These are phyloP conservation scores for Dimargaris cristalligena DNA, from an alignment of 192 early-diverging fungal species.

Conservation along the genomic window DNA sequence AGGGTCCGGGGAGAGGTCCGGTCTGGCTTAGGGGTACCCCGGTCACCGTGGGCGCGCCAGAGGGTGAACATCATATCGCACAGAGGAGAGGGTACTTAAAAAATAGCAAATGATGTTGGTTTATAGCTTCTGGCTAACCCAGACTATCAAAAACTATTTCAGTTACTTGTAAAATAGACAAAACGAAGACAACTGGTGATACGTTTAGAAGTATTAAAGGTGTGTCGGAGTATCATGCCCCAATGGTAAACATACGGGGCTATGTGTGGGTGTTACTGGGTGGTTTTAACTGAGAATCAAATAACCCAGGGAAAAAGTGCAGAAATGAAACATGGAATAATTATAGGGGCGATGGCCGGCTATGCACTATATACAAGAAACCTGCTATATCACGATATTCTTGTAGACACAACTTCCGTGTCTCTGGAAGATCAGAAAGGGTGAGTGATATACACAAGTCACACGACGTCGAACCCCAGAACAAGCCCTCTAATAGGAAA, in stretches of 20 bases:
- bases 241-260: not conserved
- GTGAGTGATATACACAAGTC: no score
- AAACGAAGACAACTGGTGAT: not conserved
- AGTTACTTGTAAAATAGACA: not conserved
- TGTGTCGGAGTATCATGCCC: not conserved
- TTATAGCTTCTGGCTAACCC: not conserved
- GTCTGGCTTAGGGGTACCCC: no score
- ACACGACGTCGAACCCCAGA: no score
- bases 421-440: no score
- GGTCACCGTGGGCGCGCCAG: no score
- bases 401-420: no score
- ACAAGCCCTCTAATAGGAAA: no score
- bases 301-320: not conserved
- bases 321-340: not conserved
- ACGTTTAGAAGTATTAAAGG: not conserved
- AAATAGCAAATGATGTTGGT: not conserved
- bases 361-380: not conserved
- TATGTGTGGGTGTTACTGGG: not conserved
- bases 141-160: not conserved
- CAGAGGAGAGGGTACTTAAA: no score
- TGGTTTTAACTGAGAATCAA: not conserved
- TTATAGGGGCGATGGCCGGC: not conserved
- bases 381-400: constrained; percentile 5
- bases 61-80: no score
- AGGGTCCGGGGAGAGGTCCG: no score